Evolutionary conservation across 106 monocot genomes (phyloP).

Genomic region (Alisma plantagoaquatica): DNA sequence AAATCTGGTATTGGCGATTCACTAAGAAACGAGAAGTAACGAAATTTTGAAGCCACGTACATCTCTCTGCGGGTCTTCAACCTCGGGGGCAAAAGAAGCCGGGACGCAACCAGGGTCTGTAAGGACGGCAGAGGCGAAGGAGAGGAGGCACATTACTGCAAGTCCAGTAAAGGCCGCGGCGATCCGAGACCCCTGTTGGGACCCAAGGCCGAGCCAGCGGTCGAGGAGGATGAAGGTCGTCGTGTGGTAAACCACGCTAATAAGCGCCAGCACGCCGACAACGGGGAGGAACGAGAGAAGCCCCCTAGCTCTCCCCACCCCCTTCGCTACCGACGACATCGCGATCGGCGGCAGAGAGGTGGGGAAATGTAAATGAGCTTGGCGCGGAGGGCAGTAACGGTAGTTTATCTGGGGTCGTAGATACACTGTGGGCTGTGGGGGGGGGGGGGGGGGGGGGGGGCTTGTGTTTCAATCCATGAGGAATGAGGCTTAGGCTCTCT

Average conservation of each 20-base stretch:
- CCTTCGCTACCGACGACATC: no score
- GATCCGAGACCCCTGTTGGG: background rate
- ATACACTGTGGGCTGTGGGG: no score
- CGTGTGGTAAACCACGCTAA: background rate
- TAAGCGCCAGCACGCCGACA: background rate
- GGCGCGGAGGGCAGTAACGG: no score
- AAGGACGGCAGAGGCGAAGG: background rate
- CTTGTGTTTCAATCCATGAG: no score
- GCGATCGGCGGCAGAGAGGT: no score
- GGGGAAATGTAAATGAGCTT: no score
- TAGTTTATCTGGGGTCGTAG: no score
- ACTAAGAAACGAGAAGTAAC: no score
- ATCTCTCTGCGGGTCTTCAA: background rate
- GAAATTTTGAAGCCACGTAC: no score
- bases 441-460: no score
- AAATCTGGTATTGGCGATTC: no score
- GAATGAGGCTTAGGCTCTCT: no score
- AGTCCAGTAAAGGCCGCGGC: background rate
- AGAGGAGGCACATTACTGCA: background rate
- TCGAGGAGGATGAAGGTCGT: background rate
- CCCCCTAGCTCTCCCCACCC: background rate
- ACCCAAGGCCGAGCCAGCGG: background rate
- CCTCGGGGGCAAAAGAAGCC: background rate
- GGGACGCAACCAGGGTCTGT: background rate
- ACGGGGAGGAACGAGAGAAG: background rate